Base-by-base conservation (phyloP, 495 filamentous ascomycete species). In the Aspergillus taichungensis region DNA sequence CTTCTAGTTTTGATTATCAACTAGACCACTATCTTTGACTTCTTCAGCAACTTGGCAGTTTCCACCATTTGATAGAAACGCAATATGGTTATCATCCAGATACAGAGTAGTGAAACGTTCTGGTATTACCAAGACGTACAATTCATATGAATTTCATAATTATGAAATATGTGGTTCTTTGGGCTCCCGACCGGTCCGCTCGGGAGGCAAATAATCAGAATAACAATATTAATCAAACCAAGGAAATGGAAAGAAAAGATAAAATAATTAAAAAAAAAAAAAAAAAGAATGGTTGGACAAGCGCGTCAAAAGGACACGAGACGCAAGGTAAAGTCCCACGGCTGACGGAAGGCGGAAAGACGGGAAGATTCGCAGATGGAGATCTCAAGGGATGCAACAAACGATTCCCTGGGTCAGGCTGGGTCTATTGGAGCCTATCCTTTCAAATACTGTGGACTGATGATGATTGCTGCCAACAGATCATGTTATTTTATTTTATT, bases 111-210 rank as follows among this genome's bases (percentile, higher is more conserved):
- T n/a, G n/a, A 24, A 2, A 24, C 18, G 18, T 24, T 4, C 18
- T 24, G 18, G 18, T 24, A 24, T 24, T 24, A 24, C 18, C 18
- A 24, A 24, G 18, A 24, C 18, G 4, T 24, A 24, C 18, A 24
- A 24, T 24, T 24, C 18, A 24, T 24, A 24, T 4, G 1, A 24
- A 24, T 24, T 24, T 24, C 18, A 24, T 24, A 2, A 24, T 4
- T 24, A 24, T 4, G 18, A 24, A 24, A 24, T 24, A 24, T 24
- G 18, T 46, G 30, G 41, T 40, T 51, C 18, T 51, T 36, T 56
- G 54, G 54, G 54, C 50, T 42, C 41, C 48, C 47, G 55, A 51
- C 50, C 56, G 56, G 52, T 59, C 56, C 56, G 56, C 49, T 43
- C 56, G 56, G 47, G 52, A 55, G 52, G 55, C 44, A 52, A 54